Percentiles rank a stretch among this genome's conserved stretches.
These are phyloP conservation scores for Pyrenochaeta sp. DNA, from an alignment of 2,329 filamentous ascomycete species.

Conservation along the genomic window DNA sequence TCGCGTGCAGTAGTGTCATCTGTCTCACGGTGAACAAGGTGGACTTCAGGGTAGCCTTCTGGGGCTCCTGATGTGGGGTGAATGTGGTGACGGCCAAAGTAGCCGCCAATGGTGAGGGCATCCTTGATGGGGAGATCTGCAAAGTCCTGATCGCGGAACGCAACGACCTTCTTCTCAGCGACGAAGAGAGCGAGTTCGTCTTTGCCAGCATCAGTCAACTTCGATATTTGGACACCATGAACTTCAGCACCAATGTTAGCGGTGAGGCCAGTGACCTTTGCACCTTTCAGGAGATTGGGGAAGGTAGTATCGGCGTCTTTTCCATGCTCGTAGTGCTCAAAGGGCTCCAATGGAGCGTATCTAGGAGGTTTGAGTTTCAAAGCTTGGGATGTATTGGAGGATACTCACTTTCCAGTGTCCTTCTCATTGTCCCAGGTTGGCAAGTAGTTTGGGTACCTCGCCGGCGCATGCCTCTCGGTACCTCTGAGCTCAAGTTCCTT, in stretches of 20 bases:
- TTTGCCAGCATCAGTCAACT: conserved; percentile 72
- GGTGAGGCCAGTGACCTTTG: conserved; percentile 68
- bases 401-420: conserved; percentile 9
- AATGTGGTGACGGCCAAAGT: conserved; percentile 84
- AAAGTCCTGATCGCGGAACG: conserved; percentile 77
- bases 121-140: conserved; percentile 72
- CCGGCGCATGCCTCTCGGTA: conserved; percentile 61
- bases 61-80: conserved; percentile 81
- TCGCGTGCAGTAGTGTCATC: conserved; percentile 67
- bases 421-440: conserved; percentile 73
- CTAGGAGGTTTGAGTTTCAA: conserved; percentile 39
- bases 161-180: conserved; percentile 77
- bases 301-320: conserved; percentile 76
- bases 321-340: conserved; percentile 78
- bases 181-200: conserved; percentile 80
- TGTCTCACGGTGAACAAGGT: conserved; percentile 78
- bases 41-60: conserved; percentile 75
- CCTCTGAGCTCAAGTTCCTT: conserved; percentile 64
- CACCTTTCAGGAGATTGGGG: conserved; percentile 70
- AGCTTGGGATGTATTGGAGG: background rate
- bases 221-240: conserved; percentile 74
- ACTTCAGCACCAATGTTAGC: conserved; percentile 79
- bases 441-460: conserved; percentile 76
- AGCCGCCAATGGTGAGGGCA: conserved; percentile 73
- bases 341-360: conserved; percentile 72